phyloP scores from a whole-genome alignment of 768 basidiomycete species.

The Neoboletus subvelutipes region DNA sequence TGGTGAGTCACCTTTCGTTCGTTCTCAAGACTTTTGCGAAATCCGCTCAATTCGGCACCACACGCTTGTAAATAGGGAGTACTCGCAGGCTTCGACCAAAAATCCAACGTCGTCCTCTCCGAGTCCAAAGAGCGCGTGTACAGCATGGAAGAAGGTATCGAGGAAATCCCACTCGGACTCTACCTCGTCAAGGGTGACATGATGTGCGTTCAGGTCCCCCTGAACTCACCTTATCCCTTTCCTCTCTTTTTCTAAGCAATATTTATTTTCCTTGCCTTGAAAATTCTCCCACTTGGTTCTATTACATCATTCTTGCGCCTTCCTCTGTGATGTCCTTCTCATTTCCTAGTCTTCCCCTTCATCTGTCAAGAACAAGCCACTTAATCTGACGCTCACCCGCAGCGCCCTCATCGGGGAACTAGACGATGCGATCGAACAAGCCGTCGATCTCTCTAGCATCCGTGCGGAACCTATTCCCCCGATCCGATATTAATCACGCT shows the following conservation, averaged over 20 bases:
- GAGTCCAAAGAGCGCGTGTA: constrained; percentile 94
- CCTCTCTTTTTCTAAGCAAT: neutral
- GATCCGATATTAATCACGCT: constrained; percentile 60
- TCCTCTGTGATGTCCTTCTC: neutral
- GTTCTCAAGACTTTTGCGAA: neutral
- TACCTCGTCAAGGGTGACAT: constrained; percentile 99
- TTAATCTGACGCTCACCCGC: constrained; percentile 2
- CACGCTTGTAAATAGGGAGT: constrained; percentile 58
- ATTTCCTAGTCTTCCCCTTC: neutral
- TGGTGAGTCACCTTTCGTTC: constrained; percentile 52
- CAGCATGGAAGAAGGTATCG: constrained; percentile 86
- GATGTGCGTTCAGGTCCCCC: constrained; percentile 62
- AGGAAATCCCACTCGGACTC: constrained; percentile 90
- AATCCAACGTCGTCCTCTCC: constrained; percentile 93
- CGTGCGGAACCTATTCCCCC: constrained; percentile 86
- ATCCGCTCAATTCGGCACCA: neutral
- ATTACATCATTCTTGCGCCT: neutral
- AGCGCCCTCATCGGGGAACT: constrained; percentile 83
- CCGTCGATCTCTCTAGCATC: constrained; percentile 72
- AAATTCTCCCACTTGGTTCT: too few species aligned
- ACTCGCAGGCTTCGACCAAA: constrained; percentile 91
- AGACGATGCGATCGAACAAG: constrained; percentile 77
- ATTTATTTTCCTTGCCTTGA: neutral
- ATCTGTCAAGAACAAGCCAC: neutral
- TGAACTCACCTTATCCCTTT: neutral